A percentile compares a stretch with the other conserved stretches of the same genome.
phyloP scores from a whole-genome alignment of 805 yeast species.

The Nakazawaea sp. region DNA sequence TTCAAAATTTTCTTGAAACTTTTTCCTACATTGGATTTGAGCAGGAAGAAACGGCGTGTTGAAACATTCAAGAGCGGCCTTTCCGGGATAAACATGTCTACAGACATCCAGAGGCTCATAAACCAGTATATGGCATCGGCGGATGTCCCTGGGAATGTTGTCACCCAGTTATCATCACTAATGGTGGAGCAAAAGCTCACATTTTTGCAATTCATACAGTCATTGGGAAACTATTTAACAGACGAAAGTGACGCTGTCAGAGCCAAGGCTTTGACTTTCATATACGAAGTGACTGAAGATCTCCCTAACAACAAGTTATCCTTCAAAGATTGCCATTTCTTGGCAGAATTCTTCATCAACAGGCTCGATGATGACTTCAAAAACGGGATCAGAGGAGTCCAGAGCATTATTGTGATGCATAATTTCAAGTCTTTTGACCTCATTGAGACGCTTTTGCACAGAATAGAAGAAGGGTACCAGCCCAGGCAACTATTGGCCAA shows the following conservation, averaged over 20 bases:
- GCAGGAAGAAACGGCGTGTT: too few species aligned
- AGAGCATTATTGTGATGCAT: slow-evolving; percentile 43
- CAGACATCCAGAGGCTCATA: background rate
- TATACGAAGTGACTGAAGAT: slow-evolving; percentile 27
- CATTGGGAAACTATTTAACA: slow-evolving; percentile 41
- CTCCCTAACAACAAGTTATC: slow-evolving; percentile 20
- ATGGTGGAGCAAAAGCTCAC: slow-evolving; percentile 21
- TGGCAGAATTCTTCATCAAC: slow-evolving; percentile 51
- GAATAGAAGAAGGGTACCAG: slow-evolving; percentile 35
- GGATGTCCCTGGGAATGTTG: background rate
- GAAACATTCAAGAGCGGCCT: too few species aligned
- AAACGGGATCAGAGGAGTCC: slow-evolving; percentile 49
- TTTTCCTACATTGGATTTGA: too few species aligned
- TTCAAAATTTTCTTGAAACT: too few species aligned
- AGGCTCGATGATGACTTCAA: slow-evolving; percentile 59
- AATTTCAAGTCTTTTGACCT: slow-evolving; percentile 31
- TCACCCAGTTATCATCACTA: background rate
- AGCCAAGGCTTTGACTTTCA: slow-evolving; percentile 31
- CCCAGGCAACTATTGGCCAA: slow-evolving; percentile 55
- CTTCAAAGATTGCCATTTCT: slow-evolving; percentile 41
- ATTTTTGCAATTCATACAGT: slow-evolving; percentile 35
- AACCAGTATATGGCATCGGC: slow-evolving; percentile 5
- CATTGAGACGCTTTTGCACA: slow-evolving; percentile 28
- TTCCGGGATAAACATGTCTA: slow-evolving; percentile 5
- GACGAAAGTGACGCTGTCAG: slow-evolving; percentile 37